phyloP scores from a whole-genome alignment of 768 basidiomycete species.

The Tricholoma hemisulphureum region DNA sequence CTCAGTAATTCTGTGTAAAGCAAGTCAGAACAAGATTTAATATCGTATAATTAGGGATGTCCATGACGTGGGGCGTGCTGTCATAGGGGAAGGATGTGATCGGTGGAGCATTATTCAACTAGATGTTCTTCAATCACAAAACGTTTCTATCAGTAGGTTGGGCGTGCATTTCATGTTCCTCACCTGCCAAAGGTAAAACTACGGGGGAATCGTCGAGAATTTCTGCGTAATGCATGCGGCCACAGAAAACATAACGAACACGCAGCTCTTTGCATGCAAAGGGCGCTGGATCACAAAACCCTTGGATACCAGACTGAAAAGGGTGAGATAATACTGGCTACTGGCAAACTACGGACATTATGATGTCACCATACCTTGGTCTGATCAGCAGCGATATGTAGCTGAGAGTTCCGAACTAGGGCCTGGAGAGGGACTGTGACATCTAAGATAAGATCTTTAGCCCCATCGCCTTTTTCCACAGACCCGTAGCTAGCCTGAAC shows the following conservation, averaged over 20 bases:
- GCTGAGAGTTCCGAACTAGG: conserved; percentile 72
- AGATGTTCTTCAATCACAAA: conserved; percentile 21
- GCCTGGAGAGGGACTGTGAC: conserved; percentile 83
- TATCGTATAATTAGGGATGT: too few relatives aligned
- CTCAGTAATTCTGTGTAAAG: too few relatives aligned
- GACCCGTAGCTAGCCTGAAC: conserved; percentile 73
- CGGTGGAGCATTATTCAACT: background rate
- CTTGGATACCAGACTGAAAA: conserved; percentile 66
- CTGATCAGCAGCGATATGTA: conserved; percentile 73
- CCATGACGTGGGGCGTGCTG: too few relatives aligned
- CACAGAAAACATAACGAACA: conserved; percentile 76
- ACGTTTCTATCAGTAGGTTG: background rate
- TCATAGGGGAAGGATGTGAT: background rate
- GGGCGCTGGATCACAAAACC: conserved; percentile 86
- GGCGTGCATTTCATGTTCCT: conserved; percentile 25
- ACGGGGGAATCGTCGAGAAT: conserved; percentile 67
- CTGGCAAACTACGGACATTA: conserved; percentile 6
- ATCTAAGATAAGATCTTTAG: conserved; percentile 61
- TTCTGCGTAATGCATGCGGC: conserved; percentile 72
- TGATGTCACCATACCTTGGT: conserved; percentile 57
- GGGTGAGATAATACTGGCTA: conserved; percentile 5
- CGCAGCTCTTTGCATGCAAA: conserved; percentile 67
- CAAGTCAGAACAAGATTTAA: background rate
- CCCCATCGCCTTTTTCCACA: conserved; percentile 46
- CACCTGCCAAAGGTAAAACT: conserved; percentile 75